These are phyloP conservation scores for Gynandropsis gynandra DNA, from an alignment of 345 rosid genomes.

Conservation along the genomic window DNA sequence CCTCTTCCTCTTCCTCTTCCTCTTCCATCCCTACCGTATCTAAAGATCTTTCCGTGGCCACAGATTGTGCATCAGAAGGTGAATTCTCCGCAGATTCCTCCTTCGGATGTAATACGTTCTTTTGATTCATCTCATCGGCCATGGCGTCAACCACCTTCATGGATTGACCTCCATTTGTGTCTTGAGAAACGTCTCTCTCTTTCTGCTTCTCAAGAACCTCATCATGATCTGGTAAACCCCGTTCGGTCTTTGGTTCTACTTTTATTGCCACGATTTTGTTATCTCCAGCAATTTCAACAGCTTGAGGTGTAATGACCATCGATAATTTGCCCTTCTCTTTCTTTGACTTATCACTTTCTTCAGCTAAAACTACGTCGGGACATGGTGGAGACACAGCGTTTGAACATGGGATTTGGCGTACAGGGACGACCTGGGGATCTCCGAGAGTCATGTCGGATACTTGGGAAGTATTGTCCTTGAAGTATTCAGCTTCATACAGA, in stretches of 20 bases:
- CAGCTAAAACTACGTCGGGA: background rate
- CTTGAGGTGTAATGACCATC: background rate
- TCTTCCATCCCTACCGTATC: too few species aligned
- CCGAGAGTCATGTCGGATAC: background rate
- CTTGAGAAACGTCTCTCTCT: conserved; percentile 2
- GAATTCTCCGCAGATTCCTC: background rate
- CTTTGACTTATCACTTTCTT: background rate
- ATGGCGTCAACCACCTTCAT: conserved; percentile 12
- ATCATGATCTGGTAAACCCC: too few species aligned
- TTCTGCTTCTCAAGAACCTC: too few species aligned
- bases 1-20: too few species aligned
- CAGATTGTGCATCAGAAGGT: conserved; percentile 55
- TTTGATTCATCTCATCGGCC: conserved; percentile 5
- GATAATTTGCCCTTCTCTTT: conserved; percentile 8
- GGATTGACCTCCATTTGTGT: conserved; percentile 7
- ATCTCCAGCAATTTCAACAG: too few species aligned
- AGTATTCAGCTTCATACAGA: conserved; percentile 22
- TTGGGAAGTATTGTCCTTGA: conserved; percentile 12
- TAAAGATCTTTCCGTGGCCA: conserved; percentile 29
- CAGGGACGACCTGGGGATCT: conserved; percentile 32
- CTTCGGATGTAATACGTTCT: conserved; percentile 1
- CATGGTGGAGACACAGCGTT: conserved; percentile 12
- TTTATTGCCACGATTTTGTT: too few species aligned
- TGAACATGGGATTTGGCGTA: background rate
- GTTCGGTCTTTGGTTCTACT: too few species aligned